Conservation (phyloP, 305 asterid species). For the Fraxinus paxiana region DNA sequence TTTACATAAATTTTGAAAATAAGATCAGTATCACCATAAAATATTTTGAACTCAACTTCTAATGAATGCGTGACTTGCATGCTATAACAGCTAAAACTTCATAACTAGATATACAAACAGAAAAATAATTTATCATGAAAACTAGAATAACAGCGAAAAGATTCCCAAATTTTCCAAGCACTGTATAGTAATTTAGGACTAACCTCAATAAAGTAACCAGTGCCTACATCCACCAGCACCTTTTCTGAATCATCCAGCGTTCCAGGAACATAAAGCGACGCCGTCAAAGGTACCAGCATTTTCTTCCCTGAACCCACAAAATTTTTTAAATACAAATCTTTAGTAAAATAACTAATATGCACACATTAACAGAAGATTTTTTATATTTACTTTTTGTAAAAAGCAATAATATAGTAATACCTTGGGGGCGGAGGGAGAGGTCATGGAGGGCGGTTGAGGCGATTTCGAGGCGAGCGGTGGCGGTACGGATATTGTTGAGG, state of each 20-base stretch:
- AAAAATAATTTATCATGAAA: background rate
- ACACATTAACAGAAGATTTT: background rate
- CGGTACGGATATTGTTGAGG: conserved; percentile 82
- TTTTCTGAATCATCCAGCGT: conserved; percentile 81
- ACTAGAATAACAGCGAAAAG: background rate
- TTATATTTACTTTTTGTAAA: background rate
- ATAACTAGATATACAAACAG: background rate
- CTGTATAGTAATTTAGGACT: background rate
- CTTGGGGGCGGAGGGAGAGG: conserved; percentile 80
- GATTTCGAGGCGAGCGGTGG: conserved; percentile 74
- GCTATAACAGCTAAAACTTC: background rate
- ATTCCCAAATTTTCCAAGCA: background rate
- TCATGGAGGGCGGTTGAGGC: conserved; percentile 88
- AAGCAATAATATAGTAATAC: conserved; percentile 18
- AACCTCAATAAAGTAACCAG: conserved; percentile 94
- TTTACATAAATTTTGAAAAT: background rate
- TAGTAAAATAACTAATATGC: background rate
- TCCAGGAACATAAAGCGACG: conserved; percentile 91
- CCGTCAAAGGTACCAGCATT: conserved; percentile 87
- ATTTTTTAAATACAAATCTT: background rate
- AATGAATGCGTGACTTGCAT: background rate
- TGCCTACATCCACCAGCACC: conserved; percentile 92
- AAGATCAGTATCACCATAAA: background rate
- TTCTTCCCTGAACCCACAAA: conserved; percentile 46
- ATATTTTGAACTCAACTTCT: background rate